Conservation (phyloP, 768 basidiomycete genomes). For the Hygrophorus pudorinus region DNA sequence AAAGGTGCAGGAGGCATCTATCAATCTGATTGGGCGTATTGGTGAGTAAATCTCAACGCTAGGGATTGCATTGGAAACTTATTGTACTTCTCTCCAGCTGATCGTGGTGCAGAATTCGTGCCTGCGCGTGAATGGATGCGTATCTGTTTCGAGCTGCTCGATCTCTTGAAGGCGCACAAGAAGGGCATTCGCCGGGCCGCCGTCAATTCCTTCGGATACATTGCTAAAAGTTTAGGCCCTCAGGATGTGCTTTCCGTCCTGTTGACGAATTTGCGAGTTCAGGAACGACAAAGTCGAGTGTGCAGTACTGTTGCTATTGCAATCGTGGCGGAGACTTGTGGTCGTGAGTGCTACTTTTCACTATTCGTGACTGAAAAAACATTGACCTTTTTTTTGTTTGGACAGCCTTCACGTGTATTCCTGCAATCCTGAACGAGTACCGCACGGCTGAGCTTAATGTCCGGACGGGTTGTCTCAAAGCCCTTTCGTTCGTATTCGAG, state of each 20-base stretch:
- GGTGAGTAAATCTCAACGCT: conserved; percentile 26
- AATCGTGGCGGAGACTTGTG: conserved; percentile 90
- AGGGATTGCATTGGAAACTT: conserved; percentile 10
- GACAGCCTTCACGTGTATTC: conserved; percentile 92
- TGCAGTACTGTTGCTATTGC: conserved; percentile 98
- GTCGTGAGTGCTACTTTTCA: conserved; percentile 34
- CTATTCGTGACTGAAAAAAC: neutral
- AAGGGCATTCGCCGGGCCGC: conserved; percentile 98
- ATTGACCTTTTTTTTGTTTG: conserved; percentile 9
- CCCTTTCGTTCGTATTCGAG: conserved; percentile 97
- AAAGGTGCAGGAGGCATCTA: conserved; percentile 98
- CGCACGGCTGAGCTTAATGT: conserved; percentile 98
- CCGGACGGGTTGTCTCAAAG: conserved; percentile 96
- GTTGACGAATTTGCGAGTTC: conserved; percentile 92
- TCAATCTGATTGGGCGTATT: conserved; percentile 99
- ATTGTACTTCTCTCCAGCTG: conserved; percentile 36
- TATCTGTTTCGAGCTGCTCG: conserved; percentile 96
- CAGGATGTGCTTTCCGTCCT: conserved; percentile 96
- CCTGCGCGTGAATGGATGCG: conserved; percentile 99
- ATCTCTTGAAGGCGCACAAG: conserved; percentile 97
- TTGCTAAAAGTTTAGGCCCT: conserved; percentile 98
- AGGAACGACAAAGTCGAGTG: conserved; percentile 97
- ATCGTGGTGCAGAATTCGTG: conserved; percentile 98
- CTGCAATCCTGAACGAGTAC: conserved; percentile 97
- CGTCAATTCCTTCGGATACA: conserved; percentile 99